These are phyloP conservation scores for Rubroshorea leprosula DNA, from an alignment of 345 rosid genomes.

Conservation along the genomic window DNA sequence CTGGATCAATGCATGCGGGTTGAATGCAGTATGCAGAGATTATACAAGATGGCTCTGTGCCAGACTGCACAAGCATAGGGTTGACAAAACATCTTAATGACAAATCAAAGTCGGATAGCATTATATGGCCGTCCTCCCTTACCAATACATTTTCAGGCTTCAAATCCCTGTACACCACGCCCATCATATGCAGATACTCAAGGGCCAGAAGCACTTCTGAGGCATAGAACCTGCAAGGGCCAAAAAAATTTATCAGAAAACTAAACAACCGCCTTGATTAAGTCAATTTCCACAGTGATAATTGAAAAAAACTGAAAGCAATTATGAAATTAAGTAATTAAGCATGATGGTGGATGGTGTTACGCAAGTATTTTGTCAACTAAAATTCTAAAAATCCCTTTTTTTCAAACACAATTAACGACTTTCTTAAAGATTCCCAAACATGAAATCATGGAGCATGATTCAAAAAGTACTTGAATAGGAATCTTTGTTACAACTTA, in stretches of 20 bases:
- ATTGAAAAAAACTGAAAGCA: no score
- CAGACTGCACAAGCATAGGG: constrained; percentile 66
- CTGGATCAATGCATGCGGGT: constrained; percentile 56
- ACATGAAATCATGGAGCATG: no score
- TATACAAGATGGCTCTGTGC: constrained; percentile 28
- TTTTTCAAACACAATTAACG: no score
- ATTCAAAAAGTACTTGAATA: no score
- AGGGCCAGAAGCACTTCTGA: constrained; percentile 66
- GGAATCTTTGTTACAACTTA: no score
- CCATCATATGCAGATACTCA: constrained; percentile 72
- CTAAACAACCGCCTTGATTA: no score
- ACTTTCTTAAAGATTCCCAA: no score
- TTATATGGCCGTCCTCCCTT: constrained; percentile 66
- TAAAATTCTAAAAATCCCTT: no score
- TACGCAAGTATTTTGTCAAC: no score
- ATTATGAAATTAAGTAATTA: no score
- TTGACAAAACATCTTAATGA: constrained; percentile 54
- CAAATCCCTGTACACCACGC: constrained; percentile 59
- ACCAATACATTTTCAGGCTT: constrained; percentile 70
- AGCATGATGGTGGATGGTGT: no score
- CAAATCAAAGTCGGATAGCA: constrained; percentile 65
- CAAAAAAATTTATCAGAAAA: constrained; percentile 4
- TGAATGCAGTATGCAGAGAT: constrained; percentile 49
- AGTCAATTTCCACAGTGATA: no score
- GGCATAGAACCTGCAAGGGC: constrained; percentile 48